Evolutionary conservation across 768 basidiomycete species (phyloP), one percentile per base, ranked within the genome.

Genomic region (Calocera cornea): DNA sequence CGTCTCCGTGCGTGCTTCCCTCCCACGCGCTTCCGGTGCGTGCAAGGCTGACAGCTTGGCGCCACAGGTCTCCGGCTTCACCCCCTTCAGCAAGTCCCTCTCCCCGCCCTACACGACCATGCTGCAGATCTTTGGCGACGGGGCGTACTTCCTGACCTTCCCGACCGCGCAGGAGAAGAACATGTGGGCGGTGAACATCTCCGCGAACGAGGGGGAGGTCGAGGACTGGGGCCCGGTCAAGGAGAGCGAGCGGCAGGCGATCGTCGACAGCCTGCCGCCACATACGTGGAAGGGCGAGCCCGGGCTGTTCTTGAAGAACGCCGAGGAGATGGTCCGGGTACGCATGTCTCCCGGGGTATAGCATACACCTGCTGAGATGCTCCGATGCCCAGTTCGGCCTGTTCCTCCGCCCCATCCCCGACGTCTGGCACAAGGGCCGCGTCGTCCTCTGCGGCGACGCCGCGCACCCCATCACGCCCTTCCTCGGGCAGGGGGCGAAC

Each of bases 401-500:
- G 64, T 81, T 81, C 68, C 79, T 80, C 69, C 78, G 80, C 19
- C 78, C 78, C 11, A 78, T 79, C 50, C 70, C 80, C 33, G 68
- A 72, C 34, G 71, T 75, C 1, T 82, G 81, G 81, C 76, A 80
- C 69, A 74, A 76, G 38, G 79, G 78, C 27, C 75, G 80, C 11
- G 77, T 80, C 11, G 75, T 79, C 11, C 75, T 82, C 40, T 73
- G 80, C 16, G 80, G 81, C 5, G 81, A 81, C 70, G 80, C 80
- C 5, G 81, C 80, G 1, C 80, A 81, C 69, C 80, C 80, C 1
- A 80, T 79, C 3, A 80, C 78, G 67, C 80, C 81, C 0, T 80
- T 80, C 67, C 75, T 81, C n/a, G 80, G 80, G 1, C 80, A 81
- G 73, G 80, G 80, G 34, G 80, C 80, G 16, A 80, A 80, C 70